Conservation (phyloP, 306 rosid species). For the Prunus padus region DNA sequence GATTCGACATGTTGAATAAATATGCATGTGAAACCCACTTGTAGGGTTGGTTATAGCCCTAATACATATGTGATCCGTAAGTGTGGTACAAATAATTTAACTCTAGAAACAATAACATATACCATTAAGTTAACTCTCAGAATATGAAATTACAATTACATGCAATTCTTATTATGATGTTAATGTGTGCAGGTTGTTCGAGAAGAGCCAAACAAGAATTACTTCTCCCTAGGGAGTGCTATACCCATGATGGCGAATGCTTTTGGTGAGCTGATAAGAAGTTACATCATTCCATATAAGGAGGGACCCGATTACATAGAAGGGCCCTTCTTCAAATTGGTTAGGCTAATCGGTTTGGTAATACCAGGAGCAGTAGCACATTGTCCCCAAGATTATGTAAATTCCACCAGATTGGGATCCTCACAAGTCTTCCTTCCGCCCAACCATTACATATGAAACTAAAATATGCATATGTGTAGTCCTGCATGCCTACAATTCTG, state of each 20-base stretch:
- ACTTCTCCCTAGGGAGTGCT: conserved; percentile 40
- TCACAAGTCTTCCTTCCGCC: conserved; percentile 2
- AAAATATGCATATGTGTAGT: not conserved
- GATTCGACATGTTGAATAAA: too few relatives aligned
- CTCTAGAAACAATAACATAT: too few relatives aligned
- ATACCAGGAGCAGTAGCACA: conserved; percentile 66
- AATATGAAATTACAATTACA: not conserved
- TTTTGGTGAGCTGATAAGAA: conserved; percentile 51
- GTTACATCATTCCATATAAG: conserved; percentile 42
- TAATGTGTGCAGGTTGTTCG: conserved; percentile 42
- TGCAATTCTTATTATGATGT: not conserved
- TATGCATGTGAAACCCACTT: too few relatives aligned
- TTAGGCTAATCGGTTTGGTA: conserved; percentile 52
- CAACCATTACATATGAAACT: not conserved
- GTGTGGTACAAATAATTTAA: too few relatives aligned
- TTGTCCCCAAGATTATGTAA: conserved; percentile 69
- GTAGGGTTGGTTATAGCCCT: too few relatives aligned
- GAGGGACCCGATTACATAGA: conserved; percentile 54
- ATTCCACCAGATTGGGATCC: conserved; percentile 56
- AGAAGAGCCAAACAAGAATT: conserved; percentile 73
- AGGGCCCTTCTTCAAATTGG: conserved; percentile 40
- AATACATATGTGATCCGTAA: too few relatives aligned
- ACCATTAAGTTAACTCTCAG: not conserved
- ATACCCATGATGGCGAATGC: conserved; percentile 56
- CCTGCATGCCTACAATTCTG: not conserved